phyloP scores from a whole-genome alignment of 1,284 basidiomycete species.

The Pseudozyma sp. region DNA sequence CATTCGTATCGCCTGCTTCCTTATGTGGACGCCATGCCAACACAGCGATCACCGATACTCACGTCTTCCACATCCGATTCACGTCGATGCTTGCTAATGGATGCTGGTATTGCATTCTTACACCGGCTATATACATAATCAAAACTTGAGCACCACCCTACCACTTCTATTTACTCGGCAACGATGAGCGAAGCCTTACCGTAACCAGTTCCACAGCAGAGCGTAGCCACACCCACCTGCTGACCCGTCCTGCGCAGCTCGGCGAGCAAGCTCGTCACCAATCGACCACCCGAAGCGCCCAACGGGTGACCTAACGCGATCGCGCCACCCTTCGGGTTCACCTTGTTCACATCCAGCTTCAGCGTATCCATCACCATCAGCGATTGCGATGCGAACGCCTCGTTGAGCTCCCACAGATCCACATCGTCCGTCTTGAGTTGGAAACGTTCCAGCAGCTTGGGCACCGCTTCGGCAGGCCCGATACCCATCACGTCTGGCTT shows the following conservation, averaged over 20 bases:
- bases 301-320: conserved; percentile 67
- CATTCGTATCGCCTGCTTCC: too few species aligned
- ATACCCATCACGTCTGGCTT: conserved; percentile 67
- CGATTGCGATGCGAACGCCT: conserved; percentile 66
- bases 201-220: conserved; percentile 67
- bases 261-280: conserved; percentile 61
- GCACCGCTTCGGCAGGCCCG: conserved; percentile 62
- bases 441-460: conserved; percentile 60
- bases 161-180: conserved; percentile 50
- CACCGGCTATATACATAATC: background rate
- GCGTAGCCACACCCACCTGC: conserved; percentile 60
- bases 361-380: conserved; percentile 63
- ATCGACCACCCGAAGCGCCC: conserved; percentile 62
- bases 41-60: too few species aligned
- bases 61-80: too few species aligned
- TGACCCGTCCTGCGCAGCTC: conserved; percentile 62
- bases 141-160: too few species aligned
- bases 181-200: conserved; percentile 62
- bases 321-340: conserved; percentile 67
- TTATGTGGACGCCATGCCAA: too few species aligned
- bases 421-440: conserved; percentile 57
- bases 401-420: conserved; percentile 67
- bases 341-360: conserved; percentile 50
- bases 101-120: background rate
- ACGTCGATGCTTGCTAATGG: too few species aligned